Base-by-base conservation (phyloP, 192 early-diverging fungal species). In the Kickxella alabastrina region DNA sequence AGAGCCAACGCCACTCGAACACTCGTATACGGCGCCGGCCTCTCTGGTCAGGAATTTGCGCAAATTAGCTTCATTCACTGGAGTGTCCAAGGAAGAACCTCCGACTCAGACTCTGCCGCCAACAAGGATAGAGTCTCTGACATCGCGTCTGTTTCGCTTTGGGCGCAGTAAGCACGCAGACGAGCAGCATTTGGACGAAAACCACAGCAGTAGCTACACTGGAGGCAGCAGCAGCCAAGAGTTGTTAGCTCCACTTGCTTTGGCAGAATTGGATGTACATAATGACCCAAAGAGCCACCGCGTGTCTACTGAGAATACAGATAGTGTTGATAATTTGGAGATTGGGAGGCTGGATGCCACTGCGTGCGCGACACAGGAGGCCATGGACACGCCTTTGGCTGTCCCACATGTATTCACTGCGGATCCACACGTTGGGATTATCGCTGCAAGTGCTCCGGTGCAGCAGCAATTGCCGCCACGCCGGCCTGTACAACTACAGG, bases 401-500 rank as follows among this genome's bases (percentile, higher is more conserved):
- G 35, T 35, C 3, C 24, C 52, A 17, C 52, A 55, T 34, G 53
- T 25, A 25, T 26, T 22, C 28, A 43, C 36, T 6, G 50, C 34
- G 18, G 24, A 43, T 14, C 38, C 46, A n/a, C 15, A 21, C 15
- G 22, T 13, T 4, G 8, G 10, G 22, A 21, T 21, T 43, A 43
- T 10, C 22, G 17, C 41, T 43, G 18, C 7, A 3, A 10, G 10
- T 13, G 9, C 24, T 34, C 10, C 18, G 46, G 14, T 17, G 19
- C 39, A 44, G 21, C 37, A 34, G 6, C 23, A 35, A 27, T 25
- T 35, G 25, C 45, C 41, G 21, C n/a, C 31, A 44, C 57, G 54
- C 12, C 55, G 54, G 15, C 56, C 65, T n/a, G 49, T 68, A 18
- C 59, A 59, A 43, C 45, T 75, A 35, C 55, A 52, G 13, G 57